Percentiles rank a stretch among this genome's conserved stretches.
phyloP scores from a whole-genome alignment of 208 protist species.

The Crithidia mellificae region DNA sequence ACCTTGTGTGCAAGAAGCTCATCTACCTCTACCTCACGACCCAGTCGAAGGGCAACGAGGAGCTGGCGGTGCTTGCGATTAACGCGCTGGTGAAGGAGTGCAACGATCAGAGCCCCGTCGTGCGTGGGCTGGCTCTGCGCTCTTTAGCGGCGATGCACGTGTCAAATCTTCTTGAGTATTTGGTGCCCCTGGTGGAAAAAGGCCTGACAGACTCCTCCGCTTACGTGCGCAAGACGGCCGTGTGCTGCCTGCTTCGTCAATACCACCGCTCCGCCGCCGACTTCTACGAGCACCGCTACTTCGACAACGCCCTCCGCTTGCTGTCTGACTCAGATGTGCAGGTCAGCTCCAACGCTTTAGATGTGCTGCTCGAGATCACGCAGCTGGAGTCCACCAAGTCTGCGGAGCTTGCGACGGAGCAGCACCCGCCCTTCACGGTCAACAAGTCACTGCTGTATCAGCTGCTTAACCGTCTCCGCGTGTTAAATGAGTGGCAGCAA shows the following conservation, averaged over 20 bases:
- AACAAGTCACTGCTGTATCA: conserved; percentile 77
- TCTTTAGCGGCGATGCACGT: conserved; percentile 89
- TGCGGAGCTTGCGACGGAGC: not conserved
- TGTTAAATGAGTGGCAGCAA: conserved; percentile 90
- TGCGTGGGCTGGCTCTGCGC: conserved; percentile 95
- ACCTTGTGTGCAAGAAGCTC: conserved; percentile 97
- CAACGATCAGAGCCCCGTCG: conserved; percentile 89
- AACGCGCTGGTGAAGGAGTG: conserved; percentile 97
- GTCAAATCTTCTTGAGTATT: conserved; percentile 66
- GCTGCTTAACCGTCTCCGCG: conserved; percentile 76
- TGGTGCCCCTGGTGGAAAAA: conserved; percentile 76
- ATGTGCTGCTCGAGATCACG: conserved; percentile 80
- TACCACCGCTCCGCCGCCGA: conserved; percentile 52
- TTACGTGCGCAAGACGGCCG: conserved; percentile 95
- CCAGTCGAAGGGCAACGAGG: conserved; percentile 90
- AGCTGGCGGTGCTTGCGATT: conserved; percentile 93
- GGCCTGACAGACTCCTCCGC: conserved; percentile 78
- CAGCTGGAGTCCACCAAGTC: conserved; percentile 38
- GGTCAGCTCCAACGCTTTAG: conserved; percentile 81
- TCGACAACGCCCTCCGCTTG: conserved; percentile 68
- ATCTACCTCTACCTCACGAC: conserved; percentile 96
- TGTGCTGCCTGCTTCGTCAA: conserved; percentile 85
- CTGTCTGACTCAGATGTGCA: conserved; percentile 86
- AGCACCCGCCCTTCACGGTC: conserved; percentile 40
- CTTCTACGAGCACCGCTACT: conserved; percentile 47